Base-by-base conservation (phyloP, 2,329 filamentous ascomycete genomes). In the Cytospora piceicola region DNA sequence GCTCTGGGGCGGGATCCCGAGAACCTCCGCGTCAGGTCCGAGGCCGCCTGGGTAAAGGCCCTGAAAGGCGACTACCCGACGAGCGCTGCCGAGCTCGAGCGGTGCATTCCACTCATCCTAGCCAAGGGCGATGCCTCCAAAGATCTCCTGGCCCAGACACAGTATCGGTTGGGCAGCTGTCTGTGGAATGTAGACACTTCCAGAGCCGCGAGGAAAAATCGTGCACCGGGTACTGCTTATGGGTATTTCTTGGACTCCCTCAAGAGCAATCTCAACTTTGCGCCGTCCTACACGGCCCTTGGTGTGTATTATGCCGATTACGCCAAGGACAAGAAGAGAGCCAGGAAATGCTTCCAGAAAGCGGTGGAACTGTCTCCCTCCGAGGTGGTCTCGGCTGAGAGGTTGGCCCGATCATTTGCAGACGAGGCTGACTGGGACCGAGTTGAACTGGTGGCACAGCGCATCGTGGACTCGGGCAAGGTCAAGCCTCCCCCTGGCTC, bases 361-460 rank as follows among this genome's bases (percentile, higher is more conserved):
- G 95, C 95, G 0, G 91, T 99, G 58, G 95, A 99, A 76, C 80
- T 99, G 3, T 99, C 95, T 0, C 81, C 93, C 0, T 89, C 91
- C 0, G 95, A 99, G 74, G 86, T 97, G 0, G 83, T 90, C 70
- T 93, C 95, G 42, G 95, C 95, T 0, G 92, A 98, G 76, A 87
- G 93, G 32, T 84, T 99, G 20, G 94, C 95, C 1, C 86, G 87
- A 66, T 89, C 88, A 0, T 99, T 97, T 75, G 94, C 96, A 0
- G 89, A 96, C 62, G 89, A 93, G 70, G 88, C 91, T 46, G 95
- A 99, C 73, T 99, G 95, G 95, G 95, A 98, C 70, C 88, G 96
- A 59, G 96, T 99, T 9, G 95, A 98, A 78, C 87, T 96, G 24
- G 89, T 99, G 36, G 91, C 95, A 1, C 91, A 94, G 75, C 88